phyloP scores from a whole-genome alignment of 2,329 filamentous ascomycete species.

The Aspergillus novoparasiticus region DNA sequence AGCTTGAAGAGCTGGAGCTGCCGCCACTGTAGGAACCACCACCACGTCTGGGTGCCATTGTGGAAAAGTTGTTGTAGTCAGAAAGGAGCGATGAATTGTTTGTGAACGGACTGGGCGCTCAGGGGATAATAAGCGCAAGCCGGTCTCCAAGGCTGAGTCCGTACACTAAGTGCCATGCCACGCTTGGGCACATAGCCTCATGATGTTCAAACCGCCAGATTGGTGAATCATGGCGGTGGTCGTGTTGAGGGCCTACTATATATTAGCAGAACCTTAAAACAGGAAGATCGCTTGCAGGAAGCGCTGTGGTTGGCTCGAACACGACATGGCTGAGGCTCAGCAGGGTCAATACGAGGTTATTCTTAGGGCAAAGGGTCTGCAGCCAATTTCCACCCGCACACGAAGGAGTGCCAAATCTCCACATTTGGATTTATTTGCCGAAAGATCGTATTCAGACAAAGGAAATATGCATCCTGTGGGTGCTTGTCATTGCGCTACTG shows the following conservation, averaged over 20 bases:
- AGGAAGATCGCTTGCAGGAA: not conserved
- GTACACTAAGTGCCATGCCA: not conserved
- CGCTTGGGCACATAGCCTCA: not conserved
- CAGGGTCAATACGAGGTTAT: conserved; percentile 3
- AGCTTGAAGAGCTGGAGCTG: not conserved
- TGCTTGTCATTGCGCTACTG: not conserved
- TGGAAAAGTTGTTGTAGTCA: not conserved
- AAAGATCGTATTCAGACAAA: not conserved
- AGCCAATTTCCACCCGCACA: not conserved
- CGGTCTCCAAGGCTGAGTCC: not conserved
- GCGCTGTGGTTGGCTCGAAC: not conserved
- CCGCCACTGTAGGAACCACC: not conserved
- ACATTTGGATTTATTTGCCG: not conserved
- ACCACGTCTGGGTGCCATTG: conserved; percentile 8
- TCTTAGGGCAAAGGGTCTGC: not conserved
- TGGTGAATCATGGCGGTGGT: not conserved
- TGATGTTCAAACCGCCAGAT: not conserved
- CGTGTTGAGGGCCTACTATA: not conserved
- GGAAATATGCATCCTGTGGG: not conserved
- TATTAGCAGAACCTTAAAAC: not conserved
- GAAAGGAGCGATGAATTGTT: not conserved
- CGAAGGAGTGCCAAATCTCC: not conserved
- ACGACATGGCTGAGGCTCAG: not conserved
- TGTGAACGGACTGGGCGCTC: not conserved
- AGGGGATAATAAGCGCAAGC: not conserved